Conservation (phyloP, 768 basidiomycete species). For the Russula ochroleuca region DNA sequence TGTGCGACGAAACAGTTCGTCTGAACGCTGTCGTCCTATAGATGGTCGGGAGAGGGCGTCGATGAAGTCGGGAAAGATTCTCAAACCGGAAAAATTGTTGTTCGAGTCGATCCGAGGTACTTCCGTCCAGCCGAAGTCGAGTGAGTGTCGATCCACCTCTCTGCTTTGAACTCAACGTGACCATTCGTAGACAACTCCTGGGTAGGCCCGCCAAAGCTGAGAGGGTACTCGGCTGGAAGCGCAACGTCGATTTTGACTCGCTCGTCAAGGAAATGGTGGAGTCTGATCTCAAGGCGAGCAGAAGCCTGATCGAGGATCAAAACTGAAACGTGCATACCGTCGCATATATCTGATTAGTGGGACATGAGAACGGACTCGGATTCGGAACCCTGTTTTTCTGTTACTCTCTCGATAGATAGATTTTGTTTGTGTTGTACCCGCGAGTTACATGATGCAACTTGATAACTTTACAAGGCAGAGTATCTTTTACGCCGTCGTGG, state of each 20-base stretch:
- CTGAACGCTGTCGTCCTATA: conserved; percentile 32
- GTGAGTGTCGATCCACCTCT: conserved; percentile 43
- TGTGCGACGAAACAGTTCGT: neutral
- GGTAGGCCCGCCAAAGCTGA: conserved; percentile 93
- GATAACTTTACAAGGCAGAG: neutral
- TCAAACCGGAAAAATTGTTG: conserved; percentile 65
- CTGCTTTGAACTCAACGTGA: conserved; percentile 3
- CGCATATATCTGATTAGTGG: neutral
- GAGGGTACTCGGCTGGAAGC: conserved; percentile 83
- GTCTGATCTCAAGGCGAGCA: conserved; percentile 69
- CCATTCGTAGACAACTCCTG: conserved; percentile 57
- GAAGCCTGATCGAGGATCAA: conserved; percentile 76
- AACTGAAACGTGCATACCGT: conserved; percentile 43
- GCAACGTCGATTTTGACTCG: conserved; percentile 73
- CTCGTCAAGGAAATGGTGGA: conserved; percentile 92
- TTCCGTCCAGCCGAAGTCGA: conserved; percentile 97
- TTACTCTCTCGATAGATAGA: neutral
- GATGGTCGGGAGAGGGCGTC: conserved; percentile 75
- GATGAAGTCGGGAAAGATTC: conserved; percentile 72
- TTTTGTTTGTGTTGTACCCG: too few relatives aligned
- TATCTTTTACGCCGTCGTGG: conserved; percentile 32
- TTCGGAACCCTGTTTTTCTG: neutral
- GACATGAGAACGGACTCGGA: neutral
- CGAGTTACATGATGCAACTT: neutral
- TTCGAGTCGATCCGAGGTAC: conserved; percentile 83